These are phyloP conservation scores for Elongisporangium prolatum DNA, from an alignment of 352 stramenopile genomes.

Conservation along the genomic window DNA sequence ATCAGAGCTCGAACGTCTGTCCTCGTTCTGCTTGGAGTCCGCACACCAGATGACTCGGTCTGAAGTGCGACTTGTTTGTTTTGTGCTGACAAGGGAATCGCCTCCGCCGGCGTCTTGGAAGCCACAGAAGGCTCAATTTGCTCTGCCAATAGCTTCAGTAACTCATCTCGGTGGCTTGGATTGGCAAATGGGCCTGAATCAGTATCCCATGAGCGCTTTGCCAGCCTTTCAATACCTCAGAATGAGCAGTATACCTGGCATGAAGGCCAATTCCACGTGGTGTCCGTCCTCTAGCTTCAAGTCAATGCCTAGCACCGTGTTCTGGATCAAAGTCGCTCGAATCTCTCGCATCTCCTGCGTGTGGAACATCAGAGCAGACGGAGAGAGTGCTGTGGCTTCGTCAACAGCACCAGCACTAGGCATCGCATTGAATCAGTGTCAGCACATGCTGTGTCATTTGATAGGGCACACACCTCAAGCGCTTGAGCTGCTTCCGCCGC, in stretches of 20 bases:
- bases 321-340: constrained; percentile 31
- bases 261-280: constrained; percentile 54
- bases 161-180: constrained; percentile 34
- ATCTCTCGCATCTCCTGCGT: constrained; percentile 21
- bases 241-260: constrained; percentile 29
- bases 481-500: constrained; percentile 41
- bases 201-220: background rate
- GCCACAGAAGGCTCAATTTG: constrained; percentile 1
- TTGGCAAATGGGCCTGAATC: constrained; percentile 24
- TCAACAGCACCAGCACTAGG: constrained; percentile 3
- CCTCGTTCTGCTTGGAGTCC: constrained; percentile 3
- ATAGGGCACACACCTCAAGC: background rate
- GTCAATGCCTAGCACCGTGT: constrained; percentile 32
- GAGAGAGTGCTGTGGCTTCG: constrained; percentile 13
- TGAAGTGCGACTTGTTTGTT: background rate
- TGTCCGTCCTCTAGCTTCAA: constrained; percentile 25
- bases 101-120: background rate
- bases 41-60: background rate
- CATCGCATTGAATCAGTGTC: background rate
- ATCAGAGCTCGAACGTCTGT: constrained; percentile 25
- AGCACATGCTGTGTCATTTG: no score
- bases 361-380: constrained; percentile 29
- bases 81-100: background rate
- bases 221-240: background rate
- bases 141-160: constrained; percentile 27